Evolutionary conservation across 139 green algal species (phyloP).

Genomic region (Edaphochlamys debaryana): DNA sequence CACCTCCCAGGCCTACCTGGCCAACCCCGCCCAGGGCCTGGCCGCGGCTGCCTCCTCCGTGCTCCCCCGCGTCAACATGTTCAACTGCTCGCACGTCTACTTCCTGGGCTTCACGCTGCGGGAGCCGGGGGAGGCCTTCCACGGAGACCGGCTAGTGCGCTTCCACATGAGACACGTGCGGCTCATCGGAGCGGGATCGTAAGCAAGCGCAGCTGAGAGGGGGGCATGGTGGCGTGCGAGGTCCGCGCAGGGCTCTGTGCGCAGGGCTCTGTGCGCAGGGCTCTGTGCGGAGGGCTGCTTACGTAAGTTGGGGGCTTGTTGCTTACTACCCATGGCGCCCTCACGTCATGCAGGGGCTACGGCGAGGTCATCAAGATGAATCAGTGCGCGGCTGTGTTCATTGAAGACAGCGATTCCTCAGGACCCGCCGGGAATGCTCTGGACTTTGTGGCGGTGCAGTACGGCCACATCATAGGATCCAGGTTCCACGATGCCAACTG

Average conservation of each 20-base stretch:
- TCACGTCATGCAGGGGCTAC: background rate
- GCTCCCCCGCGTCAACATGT: slow-evolving; percentile 6
- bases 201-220: too few species aligned
- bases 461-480: slow-evolving; percentile 36
- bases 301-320: too few species aligned
- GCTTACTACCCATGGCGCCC: too few species aligned
- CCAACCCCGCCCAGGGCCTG: too few species aligned
- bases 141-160: background rate
- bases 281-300: too few species aligned
- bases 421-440: slow-evolving; percentile 1
- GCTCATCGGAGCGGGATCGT: too few species aligned
- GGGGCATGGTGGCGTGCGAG: too few species aligned
- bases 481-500: slow-evolving; percentile 36
- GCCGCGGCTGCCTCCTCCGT: too few species aligned
- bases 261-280: too few species aligned
- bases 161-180: background rate
- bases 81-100: background rate
- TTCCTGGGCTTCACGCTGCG: background rate
- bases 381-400: slow-evolving; percentile 36
- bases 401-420: slow-evolving; percentile 33
- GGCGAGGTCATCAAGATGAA: slow-evolving; percentile 43
- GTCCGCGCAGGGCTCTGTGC: too few species aligned
- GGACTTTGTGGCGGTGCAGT: slow-evolving; percentile 48
- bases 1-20: background rate
- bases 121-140: background rate